Evolutionary conservation across 2,329 filamentous ascomycete species (phyloP).

Genomic region (Venturiaceae sp.): DNA sequence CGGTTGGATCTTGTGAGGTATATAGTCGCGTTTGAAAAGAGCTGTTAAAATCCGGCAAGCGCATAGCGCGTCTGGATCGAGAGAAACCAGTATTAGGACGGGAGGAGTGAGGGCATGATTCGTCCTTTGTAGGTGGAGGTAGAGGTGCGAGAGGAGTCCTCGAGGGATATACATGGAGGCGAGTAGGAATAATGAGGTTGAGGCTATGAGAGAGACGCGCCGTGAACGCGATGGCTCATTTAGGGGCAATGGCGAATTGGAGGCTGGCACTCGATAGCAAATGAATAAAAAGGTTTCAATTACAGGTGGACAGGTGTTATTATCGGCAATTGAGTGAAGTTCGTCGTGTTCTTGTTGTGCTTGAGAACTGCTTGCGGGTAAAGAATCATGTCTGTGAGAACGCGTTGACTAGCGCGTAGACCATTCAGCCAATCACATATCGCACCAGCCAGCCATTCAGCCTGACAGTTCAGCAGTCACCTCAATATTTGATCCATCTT

Average conservation of each 20-base stretch:
- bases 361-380: not conserved
- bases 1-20: conserved; percentile 93
- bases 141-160: conserved; percentile 79
- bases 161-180: conserved; percentile 83
- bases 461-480: too few relatives aligned
- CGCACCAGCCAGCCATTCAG: too few relatives aligned
- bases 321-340: not conserved
- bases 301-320: not conserved
- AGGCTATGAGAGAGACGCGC: conserved; percentile 1
- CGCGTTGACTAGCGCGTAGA: too few relatives aligned
- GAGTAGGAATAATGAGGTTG: not conserved
- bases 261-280: not conserved
- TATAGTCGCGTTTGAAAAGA: conserved; percentile 94
- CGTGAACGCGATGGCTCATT: conserved; percentile 3
- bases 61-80: conserved; percentile 92
- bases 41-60: conserved; percentile 89
- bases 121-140: conserved; percentile 75
- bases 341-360: not conserved
- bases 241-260: not conserved
- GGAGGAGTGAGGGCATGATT: conserved; percentile 86
- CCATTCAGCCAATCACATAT: too few relatives aligned
- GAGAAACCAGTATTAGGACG: conserved; percentile 81
- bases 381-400: not conserved
- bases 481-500: too few relatives aligned
- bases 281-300: not conserved